phyloP scores from a whole-genome alignment of 441 rosid species.

The Gossypium davidsonii region DNA sequence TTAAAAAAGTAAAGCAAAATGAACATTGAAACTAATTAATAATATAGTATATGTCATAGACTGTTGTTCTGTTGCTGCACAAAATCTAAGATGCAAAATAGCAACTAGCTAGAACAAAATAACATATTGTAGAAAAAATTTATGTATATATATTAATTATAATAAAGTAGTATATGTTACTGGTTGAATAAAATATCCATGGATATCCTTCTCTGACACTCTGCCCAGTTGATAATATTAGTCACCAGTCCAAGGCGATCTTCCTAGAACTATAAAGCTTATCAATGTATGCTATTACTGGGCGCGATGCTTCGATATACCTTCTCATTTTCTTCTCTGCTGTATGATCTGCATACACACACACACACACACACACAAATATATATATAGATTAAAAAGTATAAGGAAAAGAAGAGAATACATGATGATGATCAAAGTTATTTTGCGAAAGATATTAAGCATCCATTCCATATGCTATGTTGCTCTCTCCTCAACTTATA shows the following conservation, averaged over 20 bases:
- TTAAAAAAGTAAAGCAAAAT: no score
- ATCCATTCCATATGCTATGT: not conserved
- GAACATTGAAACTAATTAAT: not conserved
- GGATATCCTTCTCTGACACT: not conserved
- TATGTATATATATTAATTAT: not conserved
- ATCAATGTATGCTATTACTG: slow-evolving; percentile 67
- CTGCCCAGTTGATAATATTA: not conserved
- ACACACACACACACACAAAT: not conserved
- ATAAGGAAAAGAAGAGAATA: not conserved
- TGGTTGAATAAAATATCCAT: not conserved
- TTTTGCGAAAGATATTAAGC: not conserved
- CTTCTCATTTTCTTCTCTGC: slow-evolving; percentile 79
- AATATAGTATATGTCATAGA: not conserved
- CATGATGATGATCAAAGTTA: not conserved
- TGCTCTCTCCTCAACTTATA: not conserved
- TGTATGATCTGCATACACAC: slow-evolving; percentile 41
- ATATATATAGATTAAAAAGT: not conserved
- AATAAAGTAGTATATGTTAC: not conserved
- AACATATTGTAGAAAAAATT: no score
- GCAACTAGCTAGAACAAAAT: not conserved
- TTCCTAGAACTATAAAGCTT: slow-evolving; percentile 64
- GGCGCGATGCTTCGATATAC: slow-evolving; percentile 56
- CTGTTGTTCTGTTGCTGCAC: not conserved
- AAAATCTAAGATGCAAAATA: not conserved
- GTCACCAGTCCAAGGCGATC: slow-evolving; percentile 81